These are phyloP conservation scores for Ascochyta lentis DNA, from an alignment of 2,329 filamentous ascomycete species.

Conservation along the genomic window DNA sequence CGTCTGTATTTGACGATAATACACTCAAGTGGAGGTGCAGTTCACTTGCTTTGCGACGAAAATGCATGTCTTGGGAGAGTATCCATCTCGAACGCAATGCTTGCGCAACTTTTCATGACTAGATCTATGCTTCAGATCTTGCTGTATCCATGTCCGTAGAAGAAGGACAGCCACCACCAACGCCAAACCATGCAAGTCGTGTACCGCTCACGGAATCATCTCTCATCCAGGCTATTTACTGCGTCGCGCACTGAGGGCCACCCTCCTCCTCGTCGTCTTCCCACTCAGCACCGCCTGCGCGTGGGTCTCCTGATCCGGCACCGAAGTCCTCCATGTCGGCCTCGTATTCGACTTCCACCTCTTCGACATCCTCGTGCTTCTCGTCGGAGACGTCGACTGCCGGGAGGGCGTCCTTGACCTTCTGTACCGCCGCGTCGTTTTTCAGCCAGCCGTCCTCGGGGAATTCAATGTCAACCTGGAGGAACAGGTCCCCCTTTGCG, in stretches of 20 bases:
- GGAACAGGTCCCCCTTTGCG: slow-evolving; percentile 81
- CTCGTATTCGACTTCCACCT: slow-evolving; percentile 85
- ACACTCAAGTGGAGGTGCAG: too few relatives aligned
- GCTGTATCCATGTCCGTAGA: slow-evolving; percentile 8
- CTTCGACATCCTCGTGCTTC: slow-evolving; percentile 76
- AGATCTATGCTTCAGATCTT: slow-evolving; percentile 7
- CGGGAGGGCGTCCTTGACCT: slow-evolving; percentile 78
- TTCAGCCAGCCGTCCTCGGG: slow-evolving; percentile 83
- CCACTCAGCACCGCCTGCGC: slow-evolving; percentile 71
- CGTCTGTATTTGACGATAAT: too few relatives aligned
- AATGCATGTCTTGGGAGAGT: too few relatives aligned
- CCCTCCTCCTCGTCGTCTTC: slow-evolving; percentile 69
- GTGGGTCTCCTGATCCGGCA: slow-evolving; percentile 71
- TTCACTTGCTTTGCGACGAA: too few relatives aligned
- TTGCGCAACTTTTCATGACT: not conserved
- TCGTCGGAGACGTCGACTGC: slow-evolving; percentile 59
- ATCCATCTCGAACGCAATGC: not conserved
- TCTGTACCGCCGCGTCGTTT: slow-evolving; percentile 71
- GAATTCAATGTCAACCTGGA: slow-evolving; percentile 86
- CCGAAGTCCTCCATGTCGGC: slow-evolving; percentile 86
- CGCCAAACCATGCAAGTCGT: slow-evolving; percentile 32
- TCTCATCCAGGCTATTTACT: slow-evolving; percentile 56
- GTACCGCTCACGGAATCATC: slow-evolving; percentile 23
- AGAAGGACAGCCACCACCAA: slow-evolving; percentile 22
- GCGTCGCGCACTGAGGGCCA: slow-evolving; percentile 74